Evolutionary conservation across 306 rosid species (phyloP).

Genomic region (Dalbergia cultrata): DNA sequence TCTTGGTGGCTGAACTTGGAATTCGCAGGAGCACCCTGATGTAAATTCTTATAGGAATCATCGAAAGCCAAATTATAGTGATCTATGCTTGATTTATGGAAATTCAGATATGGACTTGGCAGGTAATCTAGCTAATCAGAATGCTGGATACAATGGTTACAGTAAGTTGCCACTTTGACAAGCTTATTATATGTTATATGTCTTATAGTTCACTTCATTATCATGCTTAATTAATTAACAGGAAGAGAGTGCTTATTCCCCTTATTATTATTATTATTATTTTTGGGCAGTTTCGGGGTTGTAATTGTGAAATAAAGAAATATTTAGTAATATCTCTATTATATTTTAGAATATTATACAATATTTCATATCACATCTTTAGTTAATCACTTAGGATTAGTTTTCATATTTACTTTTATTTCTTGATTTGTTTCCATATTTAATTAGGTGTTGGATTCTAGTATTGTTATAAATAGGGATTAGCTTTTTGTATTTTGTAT

Average conservation of each 20-base stretch:
- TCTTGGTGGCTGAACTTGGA: constrained; percentile 39
- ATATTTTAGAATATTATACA: no score
- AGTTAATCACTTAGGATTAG: no score
- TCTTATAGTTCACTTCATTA: background rate
- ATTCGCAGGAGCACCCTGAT: constrained; percentile 60
- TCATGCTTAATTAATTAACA: background rate
- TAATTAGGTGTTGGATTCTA: no score
- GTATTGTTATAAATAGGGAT: no score
- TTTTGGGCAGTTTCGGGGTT: no score
- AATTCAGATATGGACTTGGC: constrained; percentile 46
- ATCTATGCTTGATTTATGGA: constrained; percentile 68
- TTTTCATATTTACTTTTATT: no score
- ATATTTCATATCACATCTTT: no score
- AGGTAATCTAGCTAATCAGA: constrained; percentile 38
- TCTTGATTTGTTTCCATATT: no score
- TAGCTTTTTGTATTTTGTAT: no score
- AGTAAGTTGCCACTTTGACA: constrained; percentile 45
- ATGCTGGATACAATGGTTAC: constrained; percentile 34
- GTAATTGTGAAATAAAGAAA: no score
- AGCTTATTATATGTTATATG: background rate
- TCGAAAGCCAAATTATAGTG: constrained; percentile 60
- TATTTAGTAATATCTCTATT: no score
- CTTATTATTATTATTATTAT: no score
- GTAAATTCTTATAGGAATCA: constrained; percentile 52
- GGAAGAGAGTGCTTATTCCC: background rate